Base-by-base conservation (phyloP, 805 yeast genomes). In the Lipomyces oligophaga region DNA sequence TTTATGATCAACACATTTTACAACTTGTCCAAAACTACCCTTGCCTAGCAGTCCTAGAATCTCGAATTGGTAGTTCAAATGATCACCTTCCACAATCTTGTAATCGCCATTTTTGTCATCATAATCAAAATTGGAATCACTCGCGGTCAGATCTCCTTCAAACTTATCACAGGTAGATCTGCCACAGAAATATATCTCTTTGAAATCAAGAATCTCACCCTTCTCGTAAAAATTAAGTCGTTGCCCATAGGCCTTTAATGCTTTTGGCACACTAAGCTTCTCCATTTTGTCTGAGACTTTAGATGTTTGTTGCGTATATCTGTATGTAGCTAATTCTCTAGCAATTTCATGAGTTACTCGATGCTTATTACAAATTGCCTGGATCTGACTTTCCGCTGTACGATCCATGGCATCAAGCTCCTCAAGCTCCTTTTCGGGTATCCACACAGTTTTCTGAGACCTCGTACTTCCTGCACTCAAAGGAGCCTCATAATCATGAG, bases 1-100 rank as follows among this genome's bases (percentile, higher is more conserved):
- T 59, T 80, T 81, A 60, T 82, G 84, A 65, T 87, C 95, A 19
- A 66, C 62, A 50, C 88, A 82, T 46, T 76, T 71, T 5, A 83
- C 67, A 1, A 87, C 96, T 42, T 78, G 79, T 0, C 96, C 96
- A 68, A 86, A 86, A 34, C 89, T 79, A 5, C 96, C 96, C 40
- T 75, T 77, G 0, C 96, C 96, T 8, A 86, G 70, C 1, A 70
- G 63, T 1, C 70, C 63, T 18, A 76, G 41, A 3, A 85, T 78
- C 55, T 83, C 80, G 60, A 81, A 87, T 24, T 94, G 66, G 62
- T 80, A 86, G 43, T 81, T 81, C 34, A 86, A 75, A 54, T 86
- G 96, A 60, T 85, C 95, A 8, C 81, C 78, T 1, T 63, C 60
- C 0, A 69, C 58, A 1, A 77, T 69, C 4, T 68, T 67, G 58